Evolutionary conservation across 805 yeast genomes (phyloP), one percentile per base, ranked within the genome.

Genomic region (Suhomyces sp.): DNA sequence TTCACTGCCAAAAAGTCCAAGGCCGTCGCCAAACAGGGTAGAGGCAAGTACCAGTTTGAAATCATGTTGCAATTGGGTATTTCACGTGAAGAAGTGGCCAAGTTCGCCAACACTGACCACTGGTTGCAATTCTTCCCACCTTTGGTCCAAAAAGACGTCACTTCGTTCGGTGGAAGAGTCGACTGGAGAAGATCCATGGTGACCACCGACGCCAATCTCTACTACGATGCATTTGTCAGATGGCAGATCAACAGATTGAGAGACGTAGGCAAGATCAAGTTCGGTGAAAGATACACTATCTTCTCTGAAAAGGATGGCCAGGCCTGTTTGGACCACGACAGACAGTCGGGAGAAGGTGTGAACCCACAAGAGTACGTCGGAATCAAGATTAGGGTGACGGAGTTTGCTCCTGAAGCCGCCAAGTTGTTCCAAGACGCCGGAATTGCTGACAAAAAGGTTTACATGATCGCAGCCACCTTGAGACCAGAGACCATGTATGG

Each of bases 401-500:
- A 85, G 60, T 83, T 83, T 68, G 76, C 86, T 46, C 72, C 76
- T 6, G 78, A 70, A 48, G 87, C 90, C 31, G 76, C 83, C 42
- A 80, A 81, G 61, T 68, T 76, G 40, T 77, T 87, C 50, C 74
- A 78, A 46, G 77, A 76, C 50, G 76, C 81, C 52, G 79, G 77
- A 53, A 53, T 73, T 26, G 60, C 68, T 24, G 76, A 72, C 54
- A 90, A 88, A 76, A 87, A 85, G 62, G 78, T 91, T 27, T 90
- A 70, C 75, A 78, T 94, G 56, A 90, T 94, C 48, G 99, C 99
- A 54, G 98, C 98, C 27, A 94, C 99, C 62, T 83, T 94, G 67
- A 86, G 99, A 77, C 97, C 99, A 31, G 99, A 94, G 77, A 94
- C 99, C 61, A 90, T 94, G 97, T 92, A 92, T 67, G 98, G 97